Conservation (phyloP, 331 rosid species). For the Quercus tomentella region DNA sequence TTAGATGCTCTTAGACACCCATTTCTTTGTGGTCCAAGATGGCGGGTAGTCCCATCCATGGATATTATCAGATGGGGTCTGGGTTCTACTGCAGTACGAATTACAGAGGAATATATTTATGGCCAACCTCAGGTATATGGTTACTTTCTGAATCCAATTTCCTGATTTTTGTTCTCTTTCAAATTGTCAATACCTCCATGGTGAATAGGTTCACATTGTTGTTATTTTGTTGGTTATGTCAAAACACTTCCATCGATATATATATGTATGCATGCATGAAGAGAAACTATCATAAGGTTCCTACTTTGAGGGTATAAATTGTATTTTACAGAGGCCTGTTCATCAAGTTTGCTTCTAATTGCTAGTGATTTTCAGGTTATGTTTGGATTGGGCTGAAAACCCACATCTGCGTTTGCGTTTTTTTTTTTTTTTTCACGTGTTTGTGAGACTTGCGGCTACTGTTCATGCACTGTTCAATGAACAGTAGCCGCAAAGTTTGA, state of each 20-base stretch:
- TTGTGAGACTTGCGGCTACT: no score
- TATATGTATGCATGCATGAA: no score
- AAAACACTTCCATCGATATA: not conserved
- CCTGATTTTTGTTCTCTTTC: not conserved
- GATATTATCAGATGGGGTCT: conserved; percentile 95
- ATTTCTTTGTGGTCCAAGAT: conserved; percentile 94
- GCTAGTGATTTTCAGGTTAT: not conserved
- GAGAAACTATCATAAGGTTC: not conserved
- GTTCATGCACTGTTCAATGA: no score
- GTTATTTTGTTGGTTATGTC: not conserved
- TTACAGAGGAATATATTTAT: conserved; percentile 91
- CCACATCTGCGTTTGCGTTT: no score
- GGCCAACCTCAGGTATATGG: conserved; percentile 77
- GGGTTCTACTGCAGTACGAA: conserved; percentile 85
- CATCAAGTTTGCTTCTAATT: not conserved
- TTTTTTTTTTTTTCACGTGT: no score
- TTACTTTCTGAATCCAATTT: conserved; percentile 10
- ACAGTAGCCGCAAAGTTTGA: no score
- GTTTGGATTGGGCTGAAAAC: no score
- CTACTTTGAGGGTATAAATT: not conserved
- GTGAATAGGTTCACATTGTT: not conserved
- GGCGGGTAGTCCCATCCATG: conserved; percentile 90
- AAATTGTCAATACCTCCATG: not conserved
- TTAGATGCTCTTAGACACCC: conserved; percentile 97
- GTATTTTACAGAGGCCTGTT: not conserved